Evolutionary conservation across 352 stramenopile species (phyloP), one percentile per base, ranked within the genome.

Genomic region (Globisporangium ultimum): DNA sequence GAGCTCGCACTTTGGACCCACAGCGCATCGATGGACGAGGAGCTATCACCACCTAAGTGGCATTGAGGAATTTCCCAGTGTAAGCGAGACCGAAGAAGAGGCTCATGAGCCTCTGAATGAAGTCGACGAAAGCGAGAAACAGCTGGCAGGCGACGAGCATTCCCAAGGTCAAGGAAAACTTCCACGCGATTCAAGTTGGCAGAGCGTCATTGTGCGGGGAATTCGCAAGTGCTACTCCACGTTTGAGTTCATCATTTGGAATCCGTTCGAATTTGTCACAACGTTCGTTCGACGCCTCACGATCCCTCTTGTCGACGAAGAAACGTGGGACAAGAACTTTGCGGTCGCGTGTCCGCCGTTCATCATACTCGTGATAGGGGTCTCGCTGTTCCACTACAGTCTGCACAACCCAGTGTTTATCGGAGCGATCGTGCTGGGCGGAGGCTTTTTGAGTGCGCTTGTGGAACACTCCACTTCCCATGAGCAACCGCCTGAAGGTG

Each of bases 271-370:
- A 56, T 73, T 90, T 48, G 56, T 67, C 32, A 89, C 74, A 4
- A 87, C 86, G 11, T 89, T 91, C 53, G 40, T 88, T 10, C 72
- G 84, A 17, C 74, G 82, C 14, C 63, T 93, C 28, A 89, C 80
- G 5, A 93, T 93, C 41, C 84, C 84, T 4, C 62, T 93, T 13
- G 75, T 93, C 21, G 78, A 91, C 32, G 78, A 91, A 42, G 84
- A 93, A 22, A 89, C 82, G 1, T 93, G 84, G 84, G 67, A 93
- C 59, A 91, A 91, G 51, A 78, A 75, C 41, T 77, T 91, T 48
- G 70, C 78, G 1, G 71, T 89, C 18, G 68, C 85, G 6, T 89
- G 81, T 49, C 82, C 82, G 36, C 75, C 78, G 4, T 87, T 78
- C 36, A 77, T 84, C 5, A 73, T 91, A 24, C 32, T 89, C 21